phyloP scores from a whole-genome alignment of 2,329 filamentous ascomycete genomes.

The Trichoderma sp. region DNA sequence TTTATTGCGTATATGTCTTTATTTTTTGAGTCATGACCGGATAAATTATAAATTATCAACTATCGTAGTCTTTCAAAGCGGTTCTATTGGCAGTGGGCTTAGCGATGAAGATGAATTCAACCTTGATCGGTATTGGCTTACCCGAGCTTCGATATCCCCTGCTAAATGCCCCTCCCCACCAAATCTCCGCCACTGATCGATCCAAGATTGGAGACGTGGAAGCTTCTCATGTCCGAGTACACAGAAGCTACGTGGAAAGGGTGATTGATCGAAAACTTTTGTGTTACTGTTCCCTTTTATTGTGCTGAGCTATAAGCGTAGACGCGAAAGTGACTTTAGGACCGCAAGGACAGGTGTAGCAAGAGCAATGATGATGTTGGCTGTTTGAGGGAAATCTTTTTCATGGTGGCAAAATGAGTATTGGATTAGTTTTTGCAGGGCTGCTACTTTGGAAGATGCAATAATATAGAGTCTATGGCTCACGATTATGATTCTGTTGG shows the following conservation, averaged over 20 bases:
- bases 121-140: background rate
- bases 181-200: background rate
- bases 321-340: too few relatives aligned
- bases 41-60: too few relatives aligned
- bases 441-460: too few relatives aligned
- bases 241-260: background rate
- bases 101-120: background rate
- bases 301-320: too few relatives aligned
- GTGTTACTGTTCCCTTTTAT: background rate
- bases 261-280: rapidly evolving
- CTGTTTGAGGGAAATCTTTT: too few relatives aligned
- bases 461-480: background rate
- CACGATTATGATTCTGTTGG: background rate
- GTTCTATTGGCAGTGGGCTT: background rate
- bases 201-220: background rate
- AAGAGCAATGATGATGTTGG: too few relatives aligned
- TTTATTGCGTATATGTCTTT: background rate
- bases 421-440: too few relatives aligned
- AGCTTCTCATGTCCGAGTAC: background rate
- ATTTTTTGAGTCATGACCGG: background rate
- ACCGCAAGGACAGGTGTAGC: too few relatives aligned
- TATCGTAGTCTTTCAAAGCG: background rate
- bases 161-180: background rate
- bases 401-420: too few relatives aligned
- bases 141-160: background rate